Evolutionary conservation across 2,329 filamentous ascomycete genomes (phyloP).

Genomic region (Mycosphaerella sp.): DNA sequence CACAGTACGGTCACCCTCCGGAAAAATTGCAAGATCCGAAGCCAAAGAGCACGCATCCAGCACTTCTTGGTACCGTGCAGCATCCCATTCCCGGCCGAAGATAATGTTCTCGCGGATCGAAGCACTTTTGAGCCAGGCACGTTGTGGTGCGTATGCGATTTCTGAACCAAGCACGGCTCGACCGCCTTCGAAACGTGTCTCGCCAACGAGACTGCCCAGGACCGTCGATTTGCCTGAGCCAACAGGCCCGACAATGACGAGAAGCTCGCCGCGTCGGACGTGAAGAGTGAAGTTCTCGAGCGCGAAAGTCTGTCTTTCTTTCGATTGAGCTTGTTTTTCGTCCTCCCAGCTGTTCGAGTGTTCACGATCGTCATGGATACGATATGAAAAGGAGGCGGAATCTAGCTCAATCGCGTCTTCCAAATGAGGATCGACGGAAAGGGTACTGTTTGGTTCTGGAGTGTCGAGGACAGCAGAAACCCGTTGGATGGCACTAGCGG

Average conservation of each 20-base stretch:
- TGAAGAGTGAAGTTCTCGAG: neutral
- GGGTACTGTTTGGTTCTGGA: neutral
- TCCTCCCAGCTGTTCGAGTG: neutral
- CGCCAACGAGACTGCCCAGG: constrained; percentile 5
- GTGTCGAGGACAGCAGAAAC: constrained; percentile 1
- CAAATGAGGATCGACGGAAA: neutral
- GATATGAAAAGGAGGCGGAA: neutral
- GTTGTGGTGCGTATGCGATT: constrained; percentile 49
- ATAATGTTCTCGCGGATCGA: constrained; percentile 77
- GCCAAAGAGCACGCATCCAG: constrained; percentile 72
- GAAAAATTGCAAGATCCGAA: constrained; percentile 77
- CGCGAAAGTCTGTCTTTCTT: neutral
- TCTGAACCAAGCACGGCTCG: constrained; percentile 3
- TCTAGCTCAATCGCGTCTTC: neutral
- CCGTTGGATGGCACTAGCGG: constrained; percentile 6
- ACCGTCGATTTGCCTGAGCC: constrained; percentile 9
- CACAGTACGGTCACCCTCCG: constrained; percentile 74
- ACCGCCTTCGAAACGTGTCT: constrained; percentile 2
- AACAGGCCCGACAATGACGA: constrained; percentile 3
- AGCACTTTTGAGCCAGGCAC: constrained; percentile 89
- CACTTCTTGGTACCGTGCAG: constrained; percentile 66
- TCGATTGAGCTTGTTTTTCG: neutral
- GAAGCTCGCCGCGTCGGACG: neutral
- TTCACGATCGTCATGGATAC: neutral
- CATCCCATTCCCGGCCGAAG: constrained; percentile 65